Evolutionary conservation across 371 early-diverging fungal species (phyloP), one percentile per base, ranked within the genome.

Genomic region (Neoconidiobolus thromboides): DNA sequence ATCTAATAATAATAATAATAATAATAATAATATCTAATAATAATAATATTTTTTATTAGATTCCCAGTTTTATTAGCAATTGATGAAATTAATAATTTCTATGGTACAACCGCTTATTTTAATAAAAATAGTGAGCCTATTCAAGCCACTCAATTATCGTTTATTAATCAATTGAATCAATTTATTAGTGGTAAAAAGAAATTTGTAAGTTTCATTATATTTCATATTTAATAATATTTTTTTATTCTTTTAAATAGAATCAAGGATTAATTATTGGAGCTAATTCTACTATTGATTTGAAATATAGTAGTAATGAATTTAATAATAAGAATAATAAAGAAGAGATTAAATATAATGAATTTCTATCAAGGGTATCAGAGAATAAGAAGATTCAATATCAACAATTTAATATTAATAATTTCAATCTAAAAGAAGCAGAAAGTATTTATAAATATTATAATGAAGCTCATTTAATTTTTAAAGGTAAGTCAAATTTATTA

Each of bases 51-150:
- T 26, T 26, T 26, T 26, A 26, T 2, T 37, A 58, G 58, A 6
- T 6, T 58, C 48, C 46, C 46, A 37, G 58, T 58, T 4, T 43
- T 58, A 12, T 5, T 58, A 5, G 58, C 58, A 3, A 58, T 58
- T 36, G 58, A 58, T 48, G 48, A 49, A 26, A 39, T 58, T 48
- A 58, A 58, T 48, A 10, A 10, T 5, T 36, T 58, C 3, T 48
- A 43, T 48, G 58, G 58, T 5, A 48, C 46, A 15, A 48, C 58
- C 10, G 58, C 44, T 14, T 58, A 58, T 48, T 49, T 38, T 26
- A 26, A 41, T 39, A 46, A 15, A 6, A 48, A 58, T 3, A 58
- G 48, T 38, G 10, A 48, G 40, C 3, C 14, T n/a, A 26, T 58
- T 5, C 15, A 41, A 26, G 6, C 40, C 36, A 49, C 9, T n/a